Percentiles rank a stretch among this genome's conserved stretches.
Evolutionary conservation across 2,329 filamentous ascomycete genomes (phyloP).

Genomic region (Phialemoniopsis sp.): DNA sequence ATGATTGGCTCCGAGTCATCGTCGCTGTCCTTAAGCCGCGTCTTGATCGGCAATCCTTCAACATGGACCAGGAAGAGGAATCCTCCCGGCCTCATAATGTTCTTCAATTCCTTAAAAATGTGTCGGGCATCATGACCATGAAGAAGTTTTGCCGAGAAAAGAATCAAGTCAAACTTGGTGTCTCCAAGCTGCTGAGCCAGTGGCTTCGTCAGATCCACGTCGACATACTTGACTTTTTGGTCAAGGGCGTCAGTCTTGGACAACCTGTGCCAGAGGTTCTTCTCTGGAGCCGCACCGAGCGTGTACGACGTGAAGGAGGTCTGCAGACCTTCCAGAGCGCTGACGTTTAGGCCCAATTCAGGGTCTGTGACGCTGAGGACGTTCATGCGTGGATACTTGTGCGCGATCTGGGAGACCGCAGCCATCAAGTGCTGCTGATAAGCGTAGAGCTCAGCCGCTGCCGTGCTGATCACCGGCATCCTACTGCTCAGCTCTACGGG

Average conservation of each 20-base stretch:
- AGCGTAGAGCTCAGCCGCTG: too few species aligned
- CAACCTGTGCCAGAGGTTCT: constrained; percentile 12
- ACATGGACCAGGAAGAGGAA: constrained; percentile 24
- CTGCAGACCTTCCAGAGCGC: constrained; percentile 23
- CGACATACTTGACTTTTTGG: constrained; percentile 10
- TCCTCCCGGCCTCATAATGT: constrained; percentile 20
- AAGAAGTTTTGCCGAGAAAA: constrained; percentile 17
- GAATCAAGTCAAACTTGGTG: constrained; percentile 18
- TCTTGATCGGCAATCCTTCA: constrained; percentile 11
- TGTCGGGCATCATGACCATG: constrained; percentile 10
- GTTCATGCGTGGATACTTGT: constrained; percentile 32
- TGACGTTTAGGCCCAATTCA: constrained; percentile 19
- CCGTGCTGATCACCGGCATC: too few species aligned
- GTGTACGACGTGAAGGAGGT: constrained; percentile 24
- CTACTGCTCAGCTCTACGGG: background rate
- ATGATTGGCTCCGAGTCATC: too few species aligned
- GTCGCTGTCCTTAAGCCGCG: constrained; percentile 10
- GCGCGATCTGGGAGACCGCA: constrained; percentile 28
- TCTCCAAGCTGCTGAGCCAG: constrained; percentile 6
- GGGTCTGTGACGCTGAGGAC: constrained; percentile 29
- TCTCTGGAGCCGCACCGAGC: constrained; percentile 13
- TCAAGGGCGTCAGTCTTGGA: constrained; percentile 1
- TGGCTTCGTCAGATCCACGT: constrained; percentile 14
- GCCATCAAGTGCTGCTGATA: constrained; percentile 23
- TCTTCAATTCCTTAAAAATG: constrained; percentile 2